A percentile compares a stretch with the other conserved stretches of the same genome.
Evolutionary conservation across 2,329 filamentous ascomycete species (phyloP).

Genomic region (Hyphodiscus sp.): DNA sequence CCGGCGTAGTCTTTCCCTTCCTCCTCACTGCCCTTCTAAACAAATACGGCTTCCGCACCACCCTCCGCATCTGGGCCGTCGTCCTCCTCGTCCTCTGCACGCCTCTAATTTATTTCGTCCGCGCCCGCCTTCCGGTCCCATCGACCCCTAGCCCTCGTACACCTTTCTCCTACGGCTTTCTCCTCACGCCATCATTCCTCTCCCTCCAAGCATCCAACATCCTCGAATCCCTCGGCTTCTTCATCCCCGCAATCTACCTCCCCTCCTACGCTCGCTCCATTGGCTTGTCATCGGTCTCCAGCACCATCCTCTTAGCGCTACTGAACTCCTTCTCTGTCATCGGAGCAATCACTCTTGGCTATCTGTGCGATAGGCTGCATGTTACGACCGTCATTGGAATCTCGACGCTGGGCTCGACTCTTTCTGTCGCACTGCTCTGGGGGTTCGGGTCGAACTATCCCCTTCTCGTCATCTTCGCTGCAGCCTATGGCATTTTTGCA

Average conservation of each 20-base stretch:
- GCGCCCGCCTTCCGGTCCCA: constrained; percentile 41
- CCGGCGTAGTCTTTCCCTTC: constrained; percentile 30
- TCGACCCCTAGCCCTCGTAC: background rate
- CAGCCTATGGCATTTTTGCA: constrained; percentile 52
- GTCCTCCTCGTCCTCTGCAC: constrained; percentile 21
- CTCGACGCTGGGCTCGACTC: constrained; percentile 41
- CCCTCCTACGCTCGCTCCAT: constrained; percentile 41
- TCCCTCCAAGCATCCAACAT: constrained; percentile 45
- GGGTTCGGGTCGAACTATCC: constrained; percentile 40
- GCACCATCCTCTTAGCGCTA: constrained; percentile 42
- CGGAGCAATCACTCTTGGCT: constrained; percentile 34
- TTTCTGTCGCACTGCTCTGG: constrained; percentile 49
- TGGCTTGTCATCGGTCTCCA: constrained; percentile 32
- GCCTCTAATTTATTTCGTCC: constrained; percentile 52
- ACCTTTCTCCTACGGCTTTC: constrained; percentile 29
- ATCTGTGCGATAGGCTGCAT: constrained; percentile 37
- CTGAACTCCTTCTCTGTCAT: constrained; percentile 43
- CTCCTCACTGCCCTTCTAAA: constrained; percentile 32
- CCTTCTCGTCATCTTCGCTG: constrained; percentile 42
- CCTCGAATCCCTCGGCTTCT: constrained; percentile 47
- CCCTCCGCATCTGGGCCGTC: constrained; percentile 32
- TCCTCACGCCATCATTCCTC: constrained; percentile 40
- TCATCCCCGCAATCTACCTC: constrained; percentile 48
- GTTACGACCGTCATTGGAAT: constrained; percentile 42
- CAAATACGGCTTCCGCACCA: constrained; percentile 11